These are phyloP conservation scores for Hura crepitans DNA, from an alignment of 441 rosid species.

Conservation along the genomic window DNA sequence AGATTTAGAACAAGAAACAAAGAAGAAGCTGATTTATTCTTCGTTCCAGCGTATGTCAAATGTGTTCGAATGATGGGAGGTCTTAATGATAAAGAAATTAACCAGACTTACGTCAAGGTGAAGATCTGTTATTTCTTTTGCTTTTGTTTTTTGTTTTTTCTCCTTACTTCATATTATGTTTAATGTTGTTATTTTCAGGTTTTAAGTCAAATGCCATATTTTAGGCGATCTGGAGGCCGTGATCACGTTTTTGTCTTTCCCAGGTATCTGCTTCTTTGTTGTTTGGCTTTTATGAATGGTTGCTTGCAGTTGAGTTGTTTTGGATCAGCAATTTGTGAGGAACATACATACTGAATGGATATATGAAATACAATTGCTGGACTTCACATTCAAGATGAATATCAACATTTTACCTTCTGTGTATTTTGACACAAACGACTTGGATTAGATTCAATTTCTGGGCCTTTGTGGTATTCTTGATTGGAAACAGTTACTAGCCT, in stretches of 20 bases:
- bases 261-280: slow-evolving; percentile 38
- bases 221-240: slow-evolving; percentile 84
- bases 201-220: slow-evolving; percentile 86
- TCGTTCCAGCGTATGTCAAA: slow-evolving; percentile 86
- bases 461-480: not conserved
- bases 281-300: not conserved
- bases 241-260: slow-evolving; percentile 92
- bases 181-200: slow-evolving; percentile 37
- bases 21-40: slow-evolving; percentile 89
- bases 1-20: slow-evolving; percentile 59
- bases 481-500: not conserved
- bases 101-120: slow-evolving; percentile 81
- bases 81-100: slow-evolving; percentile 87
- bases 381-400: not conserved
- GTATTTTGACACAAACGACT: not conserved
- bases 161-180: too few relatives aligned
- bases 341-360: not conserved
- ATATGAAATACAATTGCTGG: not conserved
- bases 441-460: not conserved
- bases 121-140: not conserved
- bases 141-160: not conserved
- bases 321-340: not conserved
- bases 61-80: slow-evolving; percentile 92
- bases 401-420: not conserved
- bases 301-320: not conserved